Percentiles rank a stretch among this genome's conserved stretches.
Conservation (phyloP, 2,329 filamentous ascomycete genomes). For the Tolypocladium inflatum region DNA sequence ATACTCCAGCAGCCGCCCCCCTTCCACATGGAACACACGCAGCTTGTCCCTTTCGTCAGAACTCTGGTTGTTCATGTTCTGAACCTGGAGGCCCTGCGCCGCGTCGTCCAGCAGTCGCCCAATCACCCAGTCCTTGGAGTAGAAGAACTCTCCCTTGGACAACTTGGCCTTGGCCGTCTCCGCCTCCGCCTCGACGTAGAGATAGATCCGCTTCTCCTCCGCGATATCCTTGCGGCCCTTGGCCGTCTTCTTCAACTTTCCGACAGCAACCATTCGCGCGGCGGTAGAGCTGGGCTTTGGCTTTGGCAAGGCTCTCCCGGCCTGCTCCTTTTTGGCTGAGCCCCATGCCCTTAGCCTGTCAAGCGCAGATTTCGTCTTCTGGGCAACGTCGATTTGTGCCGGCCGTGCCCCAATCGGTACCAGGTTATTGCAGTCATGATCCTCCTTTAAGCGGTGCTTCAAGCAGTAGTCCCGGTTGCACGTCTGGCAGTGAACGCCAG, state of each 20-base stretch:
- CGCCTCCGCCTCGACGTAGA: slow-evolving; percentile 84
- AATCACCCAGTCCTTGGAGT: slow-evolving; percentile 79
- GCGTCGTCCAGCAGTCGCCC: slow-evolving; percentile 73
- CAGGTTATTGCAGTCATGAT: slow-evolving; percentile 77
- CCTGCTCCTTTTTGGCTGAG: slow-evolving; percentile 57
- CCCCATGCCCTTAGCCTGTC: slow-evolving; percentile 75
- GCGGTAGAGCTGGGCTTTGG: slow-evolving; percentile 54
- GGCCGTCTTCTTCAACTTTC: slow-evolving; percentile 72
- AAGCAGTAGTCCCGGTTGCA: slow-evolving; percentile 71
- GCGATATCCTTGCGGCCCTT: slow-evolving; percentile 83
- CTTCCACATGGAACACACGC: slow-evolving; percentile 87
- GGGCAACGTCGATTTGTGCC: slow-evolving; percentile 36
- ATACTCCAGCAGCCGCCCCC: slow-evolving; percentile 77
- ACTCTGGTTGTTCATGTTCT: slow-evolving; percentile 75
- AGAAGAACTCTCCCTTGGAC: slow-evolving; percentile 74
- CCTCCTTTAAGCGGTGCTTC: slow-evolving; percentile 65
- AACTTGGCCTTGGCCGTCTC: slow-evolving; percentile 77
- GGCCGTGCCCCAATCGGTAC: slow-evolving; percentile 43
- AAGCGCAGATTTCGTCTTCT: slow-evolving; percentile 65
- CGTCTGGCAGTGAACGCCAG: slow-evolving; percentile 60
- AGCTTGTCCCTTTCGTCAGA: slow-evolving; percentile 69
- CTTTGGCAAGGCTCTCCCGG: slow-evolving; percentile 49
- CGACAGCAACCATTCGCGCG: slow-evolving; percentile 58
- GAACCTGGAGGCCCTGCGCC: slow-evolving; percentile 65
- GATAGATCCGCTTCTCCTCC: slow-evolving; percentile 75